These are phyloP conservation scores for Lasiodiplodia gonubiensis DNA, from an alignment of 2,329 filamentous ascomycete species.

Conservation along the genomic window DNA sequence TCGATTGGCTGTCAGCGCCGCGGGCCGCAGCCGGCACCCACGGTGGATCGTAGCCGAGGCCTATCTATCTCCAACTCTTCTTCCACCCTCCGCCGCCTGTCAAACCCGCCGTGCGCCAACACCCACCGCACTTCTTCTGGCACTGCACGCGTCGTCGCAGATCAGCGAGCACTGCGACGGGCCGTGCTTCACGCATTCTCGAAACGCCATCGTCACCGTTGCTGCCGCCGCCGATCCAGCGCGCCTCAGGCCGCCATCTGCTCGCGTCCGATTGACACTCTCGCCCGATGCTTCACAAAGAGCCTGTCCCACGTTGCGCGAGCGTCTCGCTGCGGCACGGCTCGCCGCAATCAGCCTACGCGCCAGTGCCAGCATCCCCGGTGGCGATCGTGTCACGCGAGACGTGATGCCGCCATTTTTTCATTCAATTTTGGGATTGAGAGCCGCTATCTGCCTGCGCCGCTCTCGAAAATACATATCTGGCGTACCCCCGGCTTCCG, in stretches of 20 bases:
- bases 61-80: conserved; percentile 23
- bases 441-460: conserved; percentile 1
- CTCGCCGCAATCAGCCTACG: conserved; percentile 16
- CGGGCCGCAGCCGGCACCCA: conserved; percentile 1
- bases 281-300: conserved; percentile 4
- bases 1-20: conserved; percentile 18
- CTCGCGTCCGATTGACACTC: not conserved
- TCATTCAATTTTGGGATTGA: conserved; percentile 3
- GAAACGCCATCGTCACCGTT: not conserved
- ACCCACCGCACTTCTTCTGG: conserved; percentile 1
- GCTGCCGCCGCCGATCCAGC: not conserved
- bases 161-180: conserved; percentile 10
- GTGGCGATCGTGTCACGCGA: conserved; percentile 11
- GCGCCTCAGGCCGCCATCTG: not conserved
- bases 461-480: conserved; percentile 3
- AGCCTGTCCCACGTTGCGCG: conserved; percentile 24
- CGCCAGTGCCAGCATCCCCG: conserved; percentile 1
- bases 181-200: not conserved
- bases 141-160: not conserved
- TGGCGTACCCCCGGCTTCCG: conserved; percentile 7
- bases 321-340: conserved; percentile 18
- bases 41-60: too few relatives aligned
- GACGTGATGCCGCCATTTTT: not conserved
- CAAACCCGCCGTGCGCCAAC: conserved; percentile 20
- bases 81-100: not conserved